Percentiles rank a stretch among this genome's conserved stretches.
Conservation (phyloP, 106 monocot genomes). For the Dendrobium huoshanense region DNA sequence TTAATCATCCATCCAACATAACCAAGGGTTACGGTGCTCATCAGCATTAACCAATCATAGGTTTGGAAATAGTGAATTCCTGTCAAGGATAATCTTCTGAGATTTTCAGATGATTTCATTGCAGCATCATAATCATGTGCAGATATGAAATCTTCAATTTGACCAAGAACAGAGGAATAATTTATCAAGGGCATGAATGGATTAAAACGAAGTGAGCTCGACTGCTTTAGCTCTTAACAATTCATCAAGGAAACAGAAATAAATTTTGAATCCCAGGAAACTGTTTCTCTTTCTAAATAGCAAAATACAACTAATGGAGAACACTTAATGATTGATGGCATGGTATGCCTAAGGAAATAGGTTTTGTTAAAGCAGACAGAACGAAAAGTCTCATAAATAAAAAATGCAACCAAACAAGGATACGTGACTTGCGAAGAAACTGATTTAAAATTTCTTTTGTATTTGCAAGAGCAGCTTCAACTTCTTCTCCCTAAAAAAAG, state of each 20-base stretch:
- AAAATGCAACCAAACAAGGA: constrained; percentile 29
- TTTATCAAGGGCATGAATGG: constrained; percentile 76
- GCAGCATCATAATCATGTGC: constrained; percentile 56
- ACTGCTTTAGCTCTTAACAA: constrained; percentile 60
- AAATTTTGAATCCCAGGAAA: not conserved
- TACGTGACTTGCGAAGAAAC: constrained; percentile 88
- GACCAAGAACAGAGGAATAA: constrained; percentile 43
- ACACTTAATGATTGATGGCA: not conserved
- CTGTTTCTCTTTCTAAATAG: not conserved
- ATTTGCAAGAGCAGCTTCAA: constrained; percentile 83
- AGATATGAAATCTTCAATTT: constrained; percentile 77
- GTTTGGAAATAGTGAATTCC: constrained; percentile 97
- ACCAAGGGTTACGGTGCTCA: constrained; percentile 80
- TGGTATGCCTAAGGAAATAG: not conserved
- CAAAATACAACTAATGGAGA: not conserved
- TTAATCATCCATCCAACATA: constrained; percentile 96
- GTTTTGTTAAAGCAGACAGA: not conserved
- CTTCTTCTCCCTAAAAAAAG: constrained; percentile 58
- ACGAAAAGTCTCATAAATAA: not conserved
- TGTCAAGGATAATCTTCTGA: constrained; percentile 56
- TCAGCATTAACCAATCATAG: constrained; percentile 92
- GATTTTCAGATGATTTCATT: constrained; percentile 42
- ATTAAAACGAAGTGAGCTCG: constrained; percentile 56
- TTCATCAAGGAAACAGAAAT: constrained; percentile 41
- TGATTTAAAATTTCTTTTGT: constrained; percentile 94